Evolutionary conservation across 768 basidiomycete genomes (phyloP), one percentile per base, ranked within the genome.

Genomic region (Macrolepiota fuliginosa): DNA sequence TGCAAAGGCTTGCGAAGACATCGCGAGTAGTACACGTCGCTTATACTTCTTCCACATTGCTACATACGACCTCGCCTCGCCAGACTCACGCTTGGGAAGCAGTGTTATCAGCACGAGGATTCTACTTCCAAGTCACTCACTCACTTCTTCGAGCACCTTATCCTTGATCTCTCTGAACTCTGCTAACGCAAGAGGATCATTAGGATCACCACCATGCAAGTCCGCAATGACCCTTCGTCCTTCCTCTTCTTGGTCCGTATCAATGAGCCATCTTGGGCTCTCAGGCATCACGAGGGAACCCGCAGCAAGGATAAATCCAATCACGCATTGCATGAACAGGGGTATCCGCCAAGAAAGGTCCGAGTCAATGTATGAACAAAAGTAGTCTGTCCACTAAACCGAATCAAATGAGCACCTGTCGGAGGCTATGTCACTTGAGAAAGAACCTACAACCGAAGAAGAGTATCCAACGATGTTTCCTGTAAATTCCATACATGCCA

Each of bases 401-500:
- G 50, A 36, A 4, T 7, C 27, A 22, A 52, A 27, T 68, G 4
- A 61, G 58, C 39, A 62, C 13, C 9, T 15, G n/a, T 45, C 4
- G 42, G 15, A 19, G 13, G 42, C 17, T 19, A 13, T 49, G 27
- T 22, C 25, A 12, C 40, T 19, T 42, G n/a, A 56, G 12, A 56
- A 32, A 45, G 24, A 32, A 78, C 91, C 63, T 77, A 94, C 93
- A 65, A 96, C 93, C 17, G 91, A 94, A 53, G 85, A 83, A 10
- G 93, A 89, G 71, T 98, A 98, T 55, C 96, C 96, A 50, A 92
- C 77, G 67, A 97, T 88, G 70, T 96, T 96, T 64, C 90, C 89
- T 2, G 95, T 96, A 71, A 97, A 97, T 69, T 97, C 95, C 84
- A 97, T 94, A 68, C 93, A 95, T 1, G 94, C 96, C 45, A 97